These are phyloP conservation scores for Thelonectria blattea DNA, from an alignment of 2,329 filamentous ascomycete species.

Conservation along the genomic window DNA sequence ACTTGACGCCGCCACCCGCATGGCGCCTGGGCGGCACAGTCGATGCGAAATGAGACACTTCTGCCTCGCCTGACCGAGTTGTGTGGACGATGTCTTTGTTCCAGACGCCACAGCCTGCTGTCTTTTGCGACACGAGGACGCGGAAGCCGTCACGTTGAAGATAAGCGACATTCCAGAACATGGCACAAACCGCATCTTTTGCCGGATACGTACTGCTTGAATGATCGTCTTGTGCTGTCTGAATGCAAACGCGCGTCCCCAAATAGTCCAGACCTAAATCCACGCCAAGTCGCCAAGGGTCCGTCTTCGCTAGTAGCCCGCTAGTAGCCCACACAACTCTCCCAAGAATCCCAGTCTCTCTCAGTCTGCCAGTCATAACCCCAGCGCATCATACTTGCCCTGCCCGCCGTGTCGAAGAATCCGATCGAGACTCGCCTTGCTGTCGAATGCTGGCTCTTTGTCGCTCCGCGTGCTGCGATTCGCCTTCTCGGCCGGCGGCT, in stretches of 20 bases:
- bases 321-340: too few species aligned
- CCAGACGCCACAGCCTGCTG: background rate
- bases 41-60: slow-evolving; percentile 7
- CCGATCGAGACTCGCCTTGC: slow-evolving; percentile 28
- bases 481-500: slow-evolving; percentile 11
- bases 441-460: slow-evolving; percentile 21
- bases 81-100: background rate
- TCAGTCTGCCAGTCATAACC: slow-evolving; percentile 35
- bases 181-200: slow-evolving; percentile 20
- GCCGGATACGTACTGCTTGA: slow-evolving; percentile 13
- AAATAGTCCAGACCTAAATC: slow-evolving; percentile 18
- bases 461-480: background rate
- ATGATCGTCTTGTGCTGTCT: slow-evolving; percentile 20
- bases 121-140: slow-evolving; percentile 16
- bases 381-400: slow-evolving; percentile 45
- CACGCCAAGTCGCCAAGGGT: slow-evolving; percentile 22
- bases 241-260: slow-evolving; percentile 12
- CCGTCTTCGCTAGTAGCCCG: slow-evolving; percentile 3
- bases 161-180: slow-evolving; percentile 34
- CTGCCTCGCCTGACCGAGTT: slow-evolving; percentile 2
- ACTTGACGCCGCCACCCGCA: background rate
- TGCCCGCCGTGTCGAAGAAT: slow-evolving; percentile 39
- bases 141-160: slow-evolving; percentile 14
- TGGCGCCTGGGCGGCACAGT: slow-evolving; percentile 1
- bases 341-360: background rate